Conservation (phyloP, 2,329 filamentous ascomycete species). For the Penicillium sp. region DNA sequence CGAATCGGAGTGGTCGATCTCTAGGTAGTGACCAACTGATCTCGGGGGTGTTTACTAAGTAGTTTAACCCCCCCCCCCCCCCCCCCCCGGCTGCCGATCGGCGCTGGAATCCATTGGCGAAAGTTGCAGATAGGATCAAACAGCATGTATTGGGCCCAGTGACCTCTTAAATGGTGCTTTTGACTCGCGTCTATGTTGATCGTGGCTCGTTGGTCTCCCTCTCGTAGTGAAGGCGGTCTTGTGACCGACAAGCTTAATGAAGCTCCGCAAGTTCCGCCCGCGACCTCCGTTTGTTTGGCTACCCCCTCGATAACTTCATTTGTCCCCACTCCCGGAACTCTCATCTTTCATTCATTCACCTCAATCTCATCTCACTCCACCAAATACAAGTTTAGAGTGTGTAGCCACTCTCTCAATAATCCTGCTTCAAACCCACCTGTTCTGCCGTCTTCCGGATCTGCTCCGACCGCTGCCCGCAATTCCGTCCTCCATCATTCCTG, state of each 20-base stretch:
- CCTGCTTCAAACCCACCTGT: background rate
- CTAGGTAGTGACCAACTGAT: too few species aligned
- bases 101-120: too few species aligned
- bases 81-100: too few species aligned
- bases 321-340: constrained; percentile 9
- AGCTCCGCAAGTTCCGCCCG: too few species aligned
- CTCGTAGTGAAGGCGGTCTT: background rate
- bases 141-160: too few species aligned
- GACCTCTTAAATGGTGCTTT: too few species aligned
- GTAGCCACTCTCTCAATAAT: background rate
- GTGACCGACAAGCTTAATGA: background rate
- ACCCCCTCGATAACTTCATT: constrained; percentile 8
- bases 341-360: constrained; percentile 8
- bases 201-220: too few species aligned
- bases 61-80: too few species aligned
- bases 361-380: background rate
- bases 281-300: constrained; percentile 1
- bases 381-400: background rate
- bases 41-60: too few species aligned
- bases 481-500: background rate
- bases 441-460: background rate
- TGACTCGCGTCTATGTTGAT: too few species aligned
- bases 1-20: too few species aligned
- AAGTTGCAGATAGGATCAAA: too few species aligned
- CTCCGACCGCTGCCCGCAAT: background rate